Evolutionary conservation across 31 red algal genomes (phyloP).

Genomic region (Odonthalia washingtoniensis): DNA sequence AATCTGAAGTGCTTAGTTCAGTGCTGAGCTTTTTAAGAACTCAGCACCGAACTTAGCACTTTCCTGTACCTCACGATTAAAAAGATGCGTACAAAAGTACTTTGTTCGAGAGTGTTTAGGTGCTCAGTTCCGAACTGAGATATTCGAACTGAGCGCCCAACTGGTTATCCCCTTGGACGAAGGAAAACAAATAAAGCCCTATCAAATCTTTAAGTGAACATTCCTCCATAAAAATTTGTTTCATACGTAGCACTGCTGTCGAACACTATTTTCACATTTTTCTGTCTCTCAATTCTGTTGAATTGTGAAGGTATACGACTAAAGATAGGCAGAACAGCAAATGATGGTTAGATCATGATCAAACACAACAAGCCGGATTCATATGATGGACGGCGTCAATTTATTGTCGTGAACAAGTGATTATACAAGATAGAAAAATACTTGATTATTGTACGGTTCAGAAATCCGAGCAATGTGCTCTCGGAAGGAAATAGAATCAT

Average conservation of each 20-base stretch:
- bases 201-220: not conserved
- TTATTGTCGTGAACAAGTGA: slow-evolving; percentile 5
- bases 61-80: no score
- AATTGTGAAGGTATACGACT: no score
- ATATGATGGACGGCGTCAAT: not conserved
- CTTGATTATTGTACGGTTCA: not conserved
- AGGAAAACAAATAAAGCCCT: no score
- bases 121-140: no score
- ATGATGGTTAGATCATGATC: not conserved
- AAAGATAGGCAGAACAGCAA: no score
- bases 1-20: no score
- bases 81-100: no score
- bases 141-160: no score
- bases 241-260: not conserved
- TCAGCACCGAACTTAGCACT: no score
- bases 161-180: no score
- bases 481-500: not conserved
- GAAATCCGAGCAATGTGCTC: not conserved
- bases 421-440: slow-evolving; percentile 51
- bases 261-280: not conserved
- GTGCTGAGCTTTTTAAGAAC: no score
- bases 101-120: no score
- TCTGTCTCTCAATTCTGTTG: not conserved
- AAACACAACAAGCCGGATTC: not conserved
- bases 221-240: not conserved